A percentile compares a stretch with the other conserved stretches of the same genome.
Conservation (phyloP, 805 yeast genomes). For the Starmerella floris region DNA sequence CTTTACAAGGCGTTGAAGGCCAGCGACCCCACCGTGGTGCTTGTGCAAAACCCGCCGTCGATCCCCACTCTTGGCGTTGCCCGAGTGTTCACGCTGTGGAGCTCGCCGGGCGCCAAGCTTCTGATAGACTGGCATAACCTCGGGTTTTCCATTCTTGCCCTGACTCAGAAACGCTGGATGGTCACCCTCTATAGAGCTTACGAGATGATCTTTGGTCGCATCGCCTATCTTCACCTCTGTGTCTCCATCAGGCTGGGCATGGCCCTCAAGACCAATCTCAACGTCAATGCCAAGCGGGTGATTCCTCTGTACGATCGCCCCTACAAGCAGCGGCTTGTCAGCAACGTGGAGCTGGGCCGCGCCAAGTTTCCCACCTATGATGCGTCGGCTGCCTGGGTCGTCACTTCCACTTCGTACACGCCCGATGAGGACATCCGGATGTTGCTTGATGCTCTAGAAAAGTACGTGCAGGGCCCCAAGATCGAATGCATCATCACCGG, state of each 20-base stretch:
- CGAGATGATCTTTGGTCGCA: constrained; percentile 49
- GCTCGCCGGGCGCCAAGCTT: constrained; percentile 43
- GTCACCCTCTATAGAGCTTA: constrained; percentile 43
- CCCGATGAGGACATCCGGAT: constrained; percentile 82
- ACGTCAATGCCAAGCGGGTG: constrained; percentile 36
- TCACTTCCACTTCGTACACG: constrained; percentile 87
- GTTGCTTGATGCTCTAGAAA: constrained; percentile 52
- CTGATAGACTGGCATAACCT: constrained; percentile 95
- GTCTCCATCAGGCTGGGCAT: constrained; percentile 66
- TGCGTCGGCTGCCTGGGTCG: constrained; percentile 56
- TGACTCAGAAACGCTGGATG: constrained; percentile 31
- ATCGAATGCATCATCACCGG: constrained; percentile 81
- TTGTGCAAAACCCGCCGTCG: constrained; percentile 81
- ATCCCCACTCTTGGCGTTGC: constrained; percentile 65
- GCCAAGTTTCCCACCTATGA: constrained; percentile 24
- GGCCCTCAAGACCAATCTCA: constrained; percentile 45
- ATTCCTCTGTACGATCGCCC: constrained; percentile 80
- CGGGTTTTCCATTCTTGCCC: constrained; percentile 66
- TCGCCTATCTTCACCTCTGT: constrained; percentile 60
- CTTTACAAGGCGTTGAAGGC: constrained; percentile 37
- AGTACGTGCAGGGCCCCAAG: constrained; percentile 27
- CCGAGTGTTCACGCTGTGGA: constrained; percentile 38
- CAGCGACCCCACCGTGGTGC: constrained; percentile 33
- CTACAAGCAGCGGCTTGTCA: constrained; percentile 44
- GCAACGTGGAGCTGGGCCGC: constrained; percentile 27